phyloP scores from a whole-genome alignment of 129 eudicot genomes.

The Erigeron canadensis region DNA sequence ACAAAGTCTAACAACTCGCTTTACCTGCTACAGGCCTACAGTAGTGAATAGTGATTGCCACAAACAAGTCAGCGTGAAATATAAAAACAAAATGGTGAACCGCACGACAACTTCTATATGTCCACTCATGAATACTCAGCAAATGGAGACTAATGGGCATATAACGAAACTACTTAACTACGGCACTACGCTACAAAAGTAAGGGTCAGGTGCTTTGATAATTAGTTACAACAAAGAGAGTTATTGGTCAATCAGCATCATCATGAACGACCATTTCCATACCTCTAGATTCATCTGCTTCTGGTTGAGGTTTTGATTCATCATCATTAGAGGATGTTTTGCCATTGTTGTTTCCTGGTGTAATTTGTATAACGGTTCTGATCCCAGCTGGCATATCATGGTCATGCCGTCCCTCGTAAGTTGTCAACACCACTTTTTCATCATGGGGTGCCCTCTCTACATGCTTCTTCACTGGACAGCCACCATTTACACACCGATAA shows the following conservation, averaged over 20 bases:
- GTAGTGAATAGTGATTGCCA: background rate
- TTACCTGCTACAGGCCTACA: background rate
- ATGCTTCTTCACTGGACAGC: slow-evolving; percentile 67
- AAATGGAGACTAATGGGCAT: background rate
- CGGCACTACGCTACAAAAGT: background rate
- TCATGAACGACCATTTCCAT: slow-evolving; percentile 40
- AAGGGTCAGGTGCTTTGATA: slow-evolving; percentile 7
- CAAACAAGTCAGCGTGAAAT: slow-evolving; percentile 1
- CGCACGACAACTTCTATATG: background rate
- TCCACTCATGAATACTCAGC: background rate
- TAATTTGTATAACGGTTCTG: slow-evolving; percentile 42
- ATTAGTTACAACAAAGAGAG: background rate
- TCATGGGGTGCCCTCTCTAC: slow-evolving; percentile 73
- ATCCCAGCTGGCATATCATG: slow-evolving; percentile 47
- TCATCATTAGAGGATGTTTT: slow-evolving; percentile 21
- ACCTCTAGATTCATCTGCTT: slow-evolving; percentile 29
- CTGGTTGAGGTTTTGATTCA: slow-evolving; percentile 37
- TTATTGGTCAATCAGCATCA: slow-evolving; percentile 36
- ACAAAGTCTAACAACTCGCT: background rate
- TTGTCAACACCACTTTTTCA: slow-evolving; percentile 56
- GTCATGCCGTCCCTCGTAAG: slow-evolving; percentile 66
- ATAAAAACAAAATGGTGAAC: background rate
- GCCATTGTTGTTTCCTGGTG: slow-evolving; percentile 25
- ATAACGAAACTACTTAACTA: background rate
- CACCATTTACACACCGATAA: slow-evolving; percentile 55